These are phyloP conservation scores for Saccharomycopsis guyanensis DNA, from an alignment of 805 yeast species.

Conservation along the genomic window DNA sequence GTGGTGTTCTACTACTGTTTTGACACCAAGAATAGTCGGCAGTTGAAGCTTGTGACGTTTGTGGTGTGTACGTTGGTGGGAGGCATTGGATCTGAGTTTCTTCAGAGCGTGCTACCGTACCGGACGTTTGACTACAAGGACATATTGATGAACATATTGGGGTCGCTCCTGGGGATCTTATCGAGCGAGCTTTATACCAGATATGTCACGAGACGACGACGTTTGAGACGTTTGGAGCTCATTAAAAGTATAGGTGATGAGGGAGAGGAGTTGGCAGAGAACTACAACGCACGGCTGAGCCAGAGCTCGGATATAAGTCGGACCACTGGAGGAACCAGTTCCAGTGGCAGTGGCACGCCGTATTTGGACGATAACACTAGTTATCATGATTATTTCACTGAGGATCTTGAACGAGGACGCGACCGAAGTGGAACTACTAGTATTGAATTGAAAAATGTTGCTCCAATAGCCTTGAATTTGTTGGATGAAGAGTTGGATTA, in stretches of 20 bases:
- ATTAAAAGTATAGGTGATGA: constrained; percentile 20
- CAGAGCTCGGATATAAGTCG: constrained; percentile 2
- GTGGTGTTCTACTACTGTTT: constrained; percentile 17
- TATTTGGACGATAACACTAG: constrained; percentile 2
- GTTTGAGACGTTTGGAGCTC: constrained; percentile 13
- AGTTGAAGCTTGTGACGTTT: constrained; percentile 15
- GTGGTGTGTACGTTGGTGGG: constrained; percentile 11
- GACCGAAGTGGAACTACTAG: constrained; percentile 15
- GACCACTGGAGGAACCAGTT: not conserved
- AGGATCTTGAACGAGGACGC: constrained; percentile 14
- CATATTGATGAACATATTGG: constrained; percentile 17
- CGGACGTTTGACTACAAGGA: constrained; percentile 19
- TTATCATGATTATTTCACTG: constrained; percentile 10
- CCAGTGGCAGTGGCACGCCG: constrained; percentile 9
- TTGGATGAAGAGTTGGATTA: not conserved
- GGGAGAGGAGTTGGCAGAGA: constrained; percentile 19
- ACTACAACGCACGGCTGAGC: constrained; percentile 7
- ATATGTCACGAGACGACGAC: constrained; percentile 11
- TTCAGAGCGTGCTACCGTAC: constrained; percentile 18
- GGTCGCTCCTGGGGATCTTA: constrained; percentile 13
- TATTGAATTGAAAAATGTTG: constrained; percentile 20
- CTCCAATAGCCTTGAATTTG: constrained; percentile 18
- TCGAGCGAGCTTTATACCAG: constrained; percentile 12
- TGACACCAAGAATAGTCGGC: constrained; percentile 13
- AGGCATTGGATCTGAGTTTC: constrained; percentile 21